Base-by-base conservation (phyloP, 2,329 filamentous ascomycete genomes). In the Trichoderma sp. region DNA sequence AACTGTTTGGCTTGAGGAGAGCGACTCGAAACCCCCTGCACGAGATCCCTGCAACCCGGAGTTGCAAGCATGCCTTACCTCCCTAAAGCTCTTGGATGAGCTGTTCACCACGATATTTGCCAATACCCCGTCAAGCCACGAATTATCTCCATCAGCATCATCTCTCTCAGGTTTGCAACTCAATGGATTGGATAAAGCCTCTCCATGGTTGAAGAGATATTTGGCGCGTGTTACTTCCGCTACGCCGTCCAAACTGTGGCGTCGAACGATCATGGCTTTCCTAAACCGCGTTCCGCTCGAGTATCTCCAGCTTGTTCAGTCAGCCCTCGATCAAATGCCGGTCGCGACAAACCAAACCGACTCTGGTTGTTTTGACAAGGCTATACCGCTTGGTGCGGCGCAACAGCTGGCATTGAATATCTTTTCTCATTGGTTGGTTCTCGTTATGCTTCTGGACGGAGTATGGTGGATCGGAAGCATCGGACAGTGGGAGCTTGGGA, bases 391-490 rank as follows among this genome's bases (percentile, higher is more conserved):
- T 34, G 19, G 47, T 7, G 17, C 24, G 14, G 48, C 48, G 6
- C 59, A 62, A 34, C 59, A 51, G 7, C 24, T 62, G 30, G 59
- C 59, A 24, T 54, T 62, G n/a, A 54, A 45, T n/a, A 62, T 62
- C 39, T 62, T 62, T 45, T 39, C 59, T 1, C 59, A 62, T 48
- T 62, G 59, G 59, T 34, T 62, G 39, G 59, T 62, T 10, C 59
- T 62, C 1, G 48, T 52, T 34, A 62, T 62, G 59, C 59, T 62
- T n/a, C 26, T 62, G 3, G 59, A 62, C 28, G 59, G 59, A 9
- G 59, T 62, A 24, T 62, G 59, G 59, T 62, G 59, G 59, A 62
- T 62, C 34, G 59, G 59, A 17, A 17, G 48, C n/a, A 62, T 62
- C 3, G 59, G 59, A 34, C 47, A 62, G 26, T 62, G 59, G 59